These are phyloP conservation scores for Elsinoe batatas DNA, from an alignment of 2,329 filamentous ascomycete species.

Conservation along the genomic window DNA sequence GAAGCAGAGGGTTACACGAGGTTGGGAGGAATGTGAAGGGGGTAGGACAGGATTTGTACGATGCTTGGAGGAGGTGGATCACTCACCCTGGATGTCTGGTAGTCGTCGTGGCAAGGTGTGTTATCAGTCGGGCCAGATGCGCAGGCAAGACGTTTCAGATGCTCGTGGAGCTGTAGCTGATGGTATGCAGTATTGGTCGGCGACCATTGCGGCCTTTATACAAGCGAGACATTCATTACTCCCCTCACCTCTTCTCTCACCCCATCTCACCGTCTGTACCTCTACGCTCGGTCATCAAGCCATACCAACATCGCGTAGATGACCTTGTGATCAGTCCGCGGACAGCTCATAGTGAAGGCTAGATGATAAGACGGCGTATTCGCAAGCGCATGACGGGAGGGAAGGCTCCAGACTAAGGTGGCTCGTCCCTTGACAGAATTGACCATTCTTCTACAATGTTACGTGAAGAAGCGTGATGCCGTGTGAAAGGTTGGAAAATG, in stretches of 20 bases:
- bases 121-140: conserved; percentile 1
- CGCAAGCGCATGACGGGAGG: conserved; percentile 9
- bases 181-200: conserved; percentile 8
- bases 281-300: background rate
- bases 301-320: background rate
- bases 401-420: background rate
- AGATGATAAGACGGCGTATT: background rate
- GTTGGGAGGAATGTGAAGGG: conserved; percentile 1
- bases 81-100: conserved; percentile 2
- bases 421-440: background rate
- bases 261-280: background rate
- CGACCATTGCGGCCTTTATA: conserved; percentile 8
- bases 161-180: background rate
- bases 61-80: background rate
- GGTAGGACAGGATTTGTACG: background rate
- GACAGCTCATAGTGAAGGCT: background rate
- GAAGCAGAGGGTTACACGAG: background rate
- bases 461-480: background rate
- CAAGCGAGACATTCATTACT: background rate
- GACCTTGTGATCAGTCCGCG: conserved; percentile 4
- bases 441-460: background rate
- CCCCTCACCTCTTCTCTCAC: background rate
- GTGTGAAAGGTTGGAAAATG: background rate
- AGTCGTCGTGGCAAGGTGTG: conserved; percentile 3
- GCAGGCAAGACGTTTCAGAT: conserved; percentile 10